These are phyloP conservation scores for Pseudocercospora vitis DNA, from an alignment of 2,329 filamentous ascomycete genomes.

Conservation along the genomic window DNA sequence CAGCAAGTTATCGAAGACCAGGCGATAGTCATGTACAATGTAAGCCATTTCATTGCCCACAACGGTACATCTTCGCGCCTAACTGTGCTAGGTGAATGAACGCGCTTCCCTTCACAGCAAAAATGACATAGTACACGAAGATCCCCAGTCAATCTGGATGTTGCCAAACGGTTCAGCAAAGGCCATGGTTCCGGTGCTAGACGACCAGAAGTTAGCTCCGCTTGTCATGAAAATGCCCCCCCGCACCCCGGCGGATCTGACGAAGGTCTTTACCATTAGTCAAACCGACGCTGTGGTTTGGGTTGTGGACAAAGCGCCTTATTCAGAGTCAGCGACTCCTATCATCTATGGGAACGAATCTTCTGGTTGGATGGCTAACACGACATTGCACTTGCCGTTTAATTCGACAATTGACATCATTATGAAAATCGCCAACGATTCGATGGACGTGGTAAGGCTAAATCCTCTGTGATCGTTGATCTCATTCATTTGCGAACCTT, in stretches of 20 bases:
- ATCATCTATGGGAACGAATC: background rate
- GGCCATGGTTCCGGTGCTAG: background rate
- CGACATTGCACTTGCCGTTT: background rate
- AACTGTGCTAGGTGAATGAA: no score
- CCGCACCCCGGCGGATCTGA: background rate
- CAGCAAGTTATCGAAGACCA: background rate
- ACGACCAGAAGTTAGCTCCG: background rate
- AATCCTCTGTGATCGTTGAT: no score
- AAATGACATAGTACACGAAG: no score
- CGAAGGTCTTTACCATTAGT: slow-evolving; percentile 17
- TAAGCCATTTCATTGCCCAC: background rate
- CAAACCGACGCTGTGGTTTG: slow-evolving; percentile 17
- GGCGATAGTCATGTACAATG: background rate
- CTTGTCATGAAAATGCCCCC: background rate
- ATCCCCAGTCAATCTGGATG: background rate
- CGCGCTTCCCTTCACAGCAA: no score
- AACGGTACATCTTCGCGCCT: no score
- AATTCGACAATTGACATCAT: background rate
- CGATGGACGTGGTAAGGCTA: background rate
- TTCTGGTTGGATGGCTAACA: background rate
- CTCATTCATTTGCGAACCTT: no score
- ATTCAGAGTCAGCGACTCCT: background rate
- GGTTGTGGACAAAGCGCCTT: slow-evolving; percentile 21
- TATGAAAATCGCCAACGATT: background rate
- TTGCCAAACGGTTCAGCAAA: background rate